Conservation (phyloP, 2,329 filamentous ascomycete genomes). For the Alternaria longipes region DNA sequence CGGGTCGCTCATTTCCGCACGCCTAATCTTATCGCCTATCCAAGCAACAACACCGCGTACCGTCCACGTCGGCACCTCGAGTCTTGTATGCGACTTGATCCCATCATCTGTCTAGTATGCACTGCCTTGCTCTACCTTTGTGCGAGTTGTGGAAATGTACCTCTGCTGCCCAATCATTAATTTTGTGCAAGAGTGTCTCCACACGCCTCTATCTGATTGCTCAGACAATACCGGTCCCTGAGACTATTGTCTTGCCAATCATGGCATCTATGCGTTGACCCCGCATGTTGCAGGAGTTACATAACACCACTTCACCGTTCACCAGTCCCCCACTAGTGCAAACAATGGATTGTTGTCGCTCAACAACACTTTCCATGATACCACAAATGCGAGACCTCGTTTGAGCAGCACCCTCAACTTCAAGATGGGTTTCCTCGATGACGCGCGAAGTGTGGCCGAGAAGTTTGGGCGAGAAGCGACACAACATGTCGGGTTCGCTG, state of each 20-base stretch:
- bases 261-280: neutral
- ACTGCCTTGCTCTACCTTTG: too few relatives aligned
- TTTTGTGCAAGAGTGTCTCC: too few relatives aligned
- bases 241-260: neutral
- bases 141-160: too few relatives aligned
- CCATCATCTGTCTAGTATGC: too few relatives aligned
- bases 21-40: conserved; percentile 8
- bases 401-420: neutral
- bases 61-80: neutral
- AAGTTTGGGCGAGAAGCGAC: too few relatives aligned
- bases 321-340: neutral
- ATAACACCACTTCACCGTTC: neutral
- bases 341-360: neutral
- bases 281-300: neutral
- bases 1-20: conserved; percentile 13
- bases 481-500: too few relatives aligned
- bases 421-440: neutral
- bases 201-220: too few relatives aligned
- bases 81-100: too few relatives aligned
- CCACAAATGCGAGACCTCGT: too few relatives aligned
- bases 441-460: neutral
- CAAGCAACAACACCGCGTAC: neutral
- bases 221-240: neutral
- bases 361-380: neutral
- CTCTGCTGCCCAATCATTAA: too few relatives aligned